phyloP scores from a whole-genome alignment of 2,329 filamentous ascomycete species.

The Penicillium olsonii region DNA sequence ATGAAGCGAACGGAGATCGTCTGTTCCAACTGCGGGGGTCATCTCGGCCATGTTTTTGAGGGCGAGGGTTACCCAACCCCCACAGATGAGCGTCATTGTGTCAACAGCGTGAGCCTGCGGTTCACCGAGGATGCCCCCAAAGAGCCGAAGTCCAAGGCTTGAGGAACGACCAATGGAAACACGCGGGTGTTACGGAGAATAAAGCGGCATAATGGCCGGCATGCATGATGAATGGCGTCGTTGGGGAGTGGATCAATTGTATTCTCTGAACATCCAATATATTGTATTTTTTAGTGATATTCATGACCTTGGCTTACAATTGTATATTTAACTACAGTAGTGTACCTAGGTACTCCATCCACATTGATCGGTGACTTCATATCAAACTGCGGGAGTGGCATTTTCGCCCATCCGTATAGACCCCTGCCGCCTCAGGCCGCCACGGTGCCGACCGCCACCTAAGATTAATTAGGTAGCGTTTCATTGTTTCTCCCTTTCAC shows the following conservation, averaged over 20 bases:
- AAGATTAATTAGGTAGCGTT: conserved; percentile 24
- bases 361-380: neutral
- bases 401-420: conserved; percentile 21
- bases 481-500: conserved; percentile 19
- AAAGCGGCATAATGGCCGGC: conserved; percentile 5
- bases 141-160: conserved; percentile 32
- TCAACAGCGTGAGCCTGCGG: conserved; percentile 88
- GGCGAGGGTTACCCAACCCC: conserved; percentile 81
- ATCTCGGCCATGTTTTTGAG: conserved; percentile 89
- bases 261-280: neutral
- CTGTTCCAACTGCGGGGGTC: conserved; percentile 90
- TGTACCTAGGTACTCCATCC: neutral
- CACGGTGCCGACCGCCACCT: conserved; percentile 32
- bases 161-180: neutral
- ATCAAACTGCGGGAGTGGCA: conserved; percentile 26
- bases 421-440: conserved; percentile 28
- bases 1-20: conserved; percentile 92
- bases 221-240: conserved; percentile 8
- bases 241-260: conserved; percentile 7
- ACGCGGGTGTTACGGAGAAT: conserved; percentile 2
- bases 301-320: too few species aligned
- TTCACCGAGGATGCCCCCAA: conserved; percentile 67
- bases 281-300: neutral
- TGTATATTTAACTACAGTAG: too few species aligned
- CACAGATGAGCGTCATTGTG: conserved; percentile 95